phyloP scores from a whole-genome alignment of 305 asterid genomes.

The Rubia peregrina region DNA sequence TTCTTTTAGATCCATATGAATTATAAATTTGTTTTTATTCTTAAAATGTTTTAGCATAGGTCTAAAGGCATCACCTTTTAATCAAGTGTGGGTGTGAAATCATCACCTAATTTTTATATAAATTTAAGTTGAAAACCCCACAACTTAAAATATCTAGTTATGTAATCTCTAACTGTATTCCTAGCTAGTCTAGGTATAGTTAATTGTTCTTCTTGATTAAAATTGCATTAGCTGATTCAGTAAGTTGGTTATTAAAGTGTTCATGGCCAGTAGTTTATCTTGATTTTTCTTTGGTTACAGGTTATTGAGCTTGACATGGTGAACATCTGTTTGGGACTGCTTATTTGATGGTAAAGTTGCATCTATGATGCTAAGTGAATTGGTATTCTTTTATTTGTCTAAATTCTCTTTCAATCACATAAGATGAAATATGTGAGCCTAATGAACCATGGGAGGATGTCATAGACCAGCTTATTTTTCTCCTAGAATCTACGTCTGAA shows the following conservation, averaged over 20 bases:
- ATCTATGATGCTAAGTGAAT: background rate
- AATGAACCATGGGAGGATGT: background rate
- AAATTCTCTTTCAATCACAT: background rate
- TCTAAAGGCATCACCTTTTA: background rate
- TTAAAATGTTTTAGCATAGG: background rate
- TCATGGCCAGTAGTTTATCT: background rate
- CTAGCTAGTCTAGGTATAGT: background rate
- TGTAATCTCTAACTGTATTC: no score
- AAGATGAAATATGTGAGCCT: background rate
- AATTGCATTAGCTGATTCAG: background rate
- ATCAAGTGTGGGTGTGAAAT: background rate
- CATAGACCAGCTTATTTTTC: background rate
- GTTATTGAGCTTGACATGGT: constrained; percentile 37
- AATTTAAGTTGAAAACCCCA: background rate
- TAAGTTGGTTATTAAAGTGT: background rate
- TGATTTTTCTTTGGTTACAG: constrained; percentile 23
- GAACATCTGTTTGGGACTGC: constrained; percentile 54
- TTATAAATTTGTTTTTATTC: no score
- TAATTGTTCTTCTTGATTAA: background rate
- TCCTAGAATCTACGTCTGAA: background rate
- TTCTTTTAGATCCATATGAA: background rate
- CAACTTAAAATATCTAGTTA: no score
- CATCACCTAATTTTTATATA: background rate
- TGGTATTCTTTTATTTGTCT: background rate
- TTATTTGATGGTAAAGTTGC: constrained; percentile 54